A percentile compares a stretch with the other conserved stretches of the same genome.
These are phyloP conservation scores for Inga leiocalycina DNA, from an alignment of 306 rosid genomes.

Conservation along the genomic window DNA sequence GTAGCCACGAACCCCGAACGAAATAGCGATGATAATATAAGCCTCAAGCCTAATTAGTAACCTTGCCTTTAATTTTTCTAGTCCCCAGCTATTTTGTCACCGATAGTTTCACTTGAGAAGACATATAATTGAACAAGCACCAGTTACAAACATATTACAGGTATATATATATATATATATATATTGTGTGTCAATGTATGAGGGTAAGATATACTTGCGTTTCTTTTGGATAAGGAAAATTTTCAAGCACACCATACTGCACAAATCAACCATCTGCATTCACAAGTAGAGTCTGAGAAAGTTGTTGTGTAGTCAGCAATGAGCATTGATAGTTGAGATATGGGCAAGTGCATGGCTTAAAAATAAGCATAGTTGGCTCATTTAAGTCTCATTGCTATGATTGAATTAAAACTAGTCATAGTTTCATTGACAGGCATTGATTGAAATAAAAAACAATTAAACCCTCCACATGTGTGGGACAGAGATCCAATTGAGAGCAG, in stretches of 20 bases:
- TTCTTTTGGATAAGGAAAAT: slow-evolving; percentile 20
- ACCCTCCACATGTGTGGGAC: too few relatives aligned
- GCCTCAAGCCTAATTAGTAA: too few relatives aligned
- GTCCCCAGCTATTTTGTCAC: too few relatives aligned
- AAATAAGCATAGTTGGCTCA: slow-evolving; percentile 23
- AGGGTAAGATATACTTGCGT: too few relatives aligned
- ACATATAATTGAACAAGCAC: too few relatives aligned
- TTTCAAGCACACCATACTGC: slow-evolving; percentile 63
- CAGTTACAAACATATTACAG: too few relatives aligned
- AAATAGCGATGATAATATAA: too few relatives aligned
- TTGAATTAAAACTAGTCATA: slow-evolving; percentile 7
- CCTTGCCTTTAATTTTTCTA: too few relatives aligned
- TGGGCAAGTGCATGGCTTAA: slow-evolving; percentile 13
- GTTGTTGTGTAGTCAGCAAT: not conserved
- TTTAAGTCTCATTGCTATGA: slow-evolving; percentile 12
- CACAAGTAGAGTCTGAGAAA: slow-evolving; percentile 21
- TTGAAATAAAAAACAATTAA: not conserved
- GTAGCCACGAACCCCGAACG: too few relatives aligned
- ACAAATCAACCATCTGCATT: slow-evolving; percentile 40
- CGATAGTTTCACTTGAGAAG: too few relatives aligned
- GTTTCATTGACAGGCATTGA: slow-evolving; percentile 23
- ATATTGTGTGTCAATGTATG: too few relatives aligned
- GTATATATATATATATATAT: too few relatives aligned
- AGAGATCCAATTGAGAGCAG: not conserved
- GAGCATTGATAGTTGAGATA: not conserved